Percentiles rank a stretch among this genome's conserved stretches.
These are phyloP conservation scores for Yamadazyma jaroonii DNA, from an alignment of 1,139 yeast genomes.

Conservation along the genomic window DNA sequence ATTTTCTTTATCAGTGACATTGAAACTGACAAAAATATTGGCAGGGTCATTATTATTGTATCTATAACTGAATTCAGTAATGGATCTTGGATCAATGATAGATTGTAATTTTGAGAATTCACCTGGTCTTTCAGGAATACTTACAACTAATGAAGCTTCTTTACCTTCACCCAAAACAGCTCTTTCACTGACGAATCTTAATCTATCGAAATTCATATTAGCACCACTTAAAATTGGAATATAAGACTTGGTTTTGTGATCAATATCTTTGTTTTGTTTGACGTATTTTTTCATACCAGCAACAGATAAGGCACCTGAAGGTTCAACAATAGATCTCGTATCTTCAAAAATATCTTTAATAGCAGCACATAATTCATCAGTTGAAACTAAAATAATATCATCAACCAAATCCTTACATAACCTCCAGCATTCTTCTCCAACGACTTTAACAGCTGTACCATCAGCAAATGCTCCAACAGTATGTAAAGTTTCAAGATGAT, in stretches of 20 bases:
- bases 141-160: slow-evolving; percentile 86
- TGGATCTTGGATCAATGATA: slow-evolving; percentile 78
- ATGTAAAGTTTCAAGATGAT: slow-evolving; percentile 53
- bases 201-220: slow-evolving; percentile 94
- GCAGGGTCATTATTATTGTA: slow-evolving; percentile 58
- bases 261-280: slow-evolving; percentile 59
- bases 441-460: slow-evolving; percentile 93
- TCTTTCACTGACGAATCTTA: slow-evolving; percentile 96
- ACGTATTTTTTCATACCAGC: slow-evolving; percentile 92
- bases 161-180: slow-evolving; percentile 97
- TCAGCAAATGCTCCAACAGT: slow-evolving; percentile 98
- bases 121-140: slow-evolving; percentile 91
- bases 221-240: slow-evolving; percentile 89
- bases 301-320: slow-evolving; percentile 93
- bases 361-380: slow-evolving; percentile 97
- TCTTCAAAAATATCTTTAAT: slow-evolving; percentile 95
- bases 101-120: slow-evolving; percentile 75
- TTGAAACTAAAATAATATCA: slow-evolving; percentile 80
- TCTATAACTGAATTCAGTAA: slow-evolving; percentile 93
- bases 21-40: slow-evolving; percentile 82
- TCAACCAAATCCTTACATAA: slow-evolving; percentile 77
- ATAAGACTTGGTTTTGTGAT: slow-evolving; percentile 70
- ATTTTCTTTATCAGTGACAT: slow-evolving; percentile 68
- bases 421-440: slow-evolving; percentile 91
- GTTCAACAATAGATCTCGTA: slow-evolving; percentile 91